Evolutionary conservation across 805 yeast species (phyloP), one percentile per base, ranked within the genome.

Genomic region (Starmerella roubikii): DNA sequence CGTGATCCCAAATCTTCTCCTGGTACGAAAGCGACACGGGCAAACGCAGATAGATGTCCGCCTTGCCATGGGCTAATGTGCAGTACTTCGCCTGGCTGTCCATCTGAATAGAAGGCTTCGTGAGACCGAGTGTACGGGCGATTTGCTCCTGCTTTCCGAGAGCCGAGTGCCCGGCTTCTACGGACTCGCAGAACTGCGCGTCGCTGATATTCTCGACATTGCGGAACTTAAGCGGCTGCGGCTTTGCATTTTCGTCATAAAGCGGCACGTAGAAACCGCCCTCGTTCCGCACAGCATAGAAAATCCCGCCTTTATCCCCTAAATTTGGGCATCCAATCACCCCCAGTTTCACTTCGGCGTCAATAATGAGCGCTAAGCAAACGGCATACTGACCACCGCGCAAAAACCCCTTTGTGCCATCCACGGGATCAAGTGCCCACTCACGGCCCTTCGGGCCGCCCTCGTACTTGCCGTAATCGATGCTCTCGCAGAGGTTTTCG

Each of bases 1-100:
- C 97, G 58, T 91, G 99, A 60, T 91, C 99, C 97, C 98, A 91
- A 44, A 91, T 85, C 60, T 91, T 91, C 57, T 91, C 99, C 51
- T 82, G 71, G 57, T 86, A 91, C 3, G 70, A 60, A 37, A 74
- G 66, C 48, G 69, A 74, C 33, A 77, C 73, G 12, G 99, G 99
- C 42, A 93, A 62, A 50, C 99, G 76, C 44, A 91, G 65, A 53
- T 93, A 91, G 12, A 91, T 71, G 52, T 91, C 96, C 3, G 95
- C 97, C 40, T 79, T 78, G 26, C 98, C 98, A 46, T 78, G 69
- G 10, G 96, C 76, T 33, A 91, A 68, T 13, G 86, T 74, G 63
- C 97, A 88, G 64, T 91, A 91, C 59, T 91, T 91, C 11, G 84
- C 98, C 61, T 91, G 98, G 3, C 95, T 84, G 60, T 91, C 99